Conservation (phyloP, 148 eudicot species). For the Chenopodium formosanum region DNA sequence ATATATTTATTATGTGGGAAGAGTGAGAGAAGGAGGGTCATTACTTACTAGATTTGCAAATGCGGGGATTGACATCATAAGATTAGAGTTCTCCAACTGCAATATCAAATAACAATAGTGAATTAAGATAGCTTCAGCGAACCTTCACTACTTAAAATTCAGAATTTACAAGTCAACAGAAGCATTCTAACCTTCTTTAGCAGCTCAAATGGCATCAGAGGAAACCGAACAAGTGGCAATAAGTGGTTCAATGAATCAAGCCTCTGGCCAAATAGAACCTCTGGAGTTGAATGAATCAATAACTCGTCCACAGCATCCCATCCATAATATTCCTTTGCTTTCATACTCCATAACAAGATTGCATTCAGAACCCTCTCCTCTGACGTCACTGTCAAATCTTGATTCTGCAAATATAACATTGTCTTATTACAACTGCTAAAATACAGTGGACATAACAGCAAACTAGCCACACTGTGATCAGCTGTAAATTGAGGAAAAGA, state of each 20-base stretch:
- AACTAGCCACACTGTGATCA: slow-evolving; percentile 19
- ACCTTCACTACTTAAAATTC: not conserved
- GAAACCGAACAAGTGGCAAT: slow-evolving; percentile 70
- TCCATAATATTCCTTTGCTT: slow-evolving; percentile 54
- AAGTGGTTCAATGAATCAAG: slow-evolving; percentile 50
- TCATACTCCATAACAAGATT: slow-evolving; percentile 67
- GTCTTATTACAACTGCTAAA: slow-evolving; percentile 28
- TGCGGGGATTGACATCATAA: slow-evolving; percentile 43
- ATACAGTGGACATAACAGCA: slow-evolving; percentile 22
- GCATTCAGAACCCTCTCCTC: slow-evolving; percentile 92
- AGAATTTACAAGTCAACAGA: not conserved
- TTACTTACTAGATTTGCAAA: slow-evolving; percentile 62
- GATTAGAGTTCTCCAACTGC: slow-evolving; percentile 70
- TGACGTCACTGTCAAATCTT: slow-evolving; percentile 84
- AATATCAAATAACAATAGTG: slow-evolving; percentile 8
- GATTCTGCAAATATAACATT: slow-evolving; percentile 75
- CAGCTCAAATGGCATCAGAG: slow-evolving; percentile 56
- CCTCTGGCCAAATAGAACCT: slow-evolving; percentile 64
- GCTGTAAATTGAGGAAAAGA: slow-evolving; percentile 1
- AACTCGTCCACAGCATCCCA: slow-evolving; percentile 72
- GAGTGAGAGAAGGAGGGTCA: not conserved
- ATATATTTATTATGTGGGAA: no score
- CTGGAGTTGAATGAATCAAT: slow-evolving; percentile 53
- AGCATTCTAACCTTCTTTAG: slow-evolving; percentile 62
- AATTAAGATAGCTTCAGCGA: not conserved